Base-by-base conservation (phyloP, 2,329 filamentous ascomycete species). In the Aspergillus sp. region DNA sequence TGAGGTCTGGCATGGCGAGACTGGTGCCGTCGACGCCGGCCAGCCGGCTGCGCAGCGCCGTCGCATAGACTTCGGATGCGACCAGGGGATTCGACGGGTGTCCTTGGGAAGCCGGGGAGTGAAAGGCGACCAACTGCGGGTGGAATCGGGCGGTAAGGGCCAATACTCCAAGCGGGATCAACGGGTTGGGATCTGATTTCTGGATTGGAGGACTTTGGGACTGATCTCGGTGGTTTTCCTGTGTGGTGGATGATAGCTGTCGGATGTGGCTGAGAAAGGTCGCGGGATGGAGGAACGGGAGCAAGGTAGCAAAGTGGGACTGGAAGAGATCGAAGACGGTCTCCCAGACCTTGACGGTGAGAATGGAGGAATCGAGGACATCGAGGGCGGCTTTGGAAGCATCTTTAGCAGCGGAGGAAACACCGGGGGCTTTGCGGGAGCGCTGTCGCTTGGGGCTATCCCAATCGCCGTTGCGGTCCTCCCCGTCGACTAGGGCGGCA, bases 281-380 rank as follows among this genome's bases (percentile, higher is more conserved):
- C 6, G 73, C 69, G 9, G 73, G 73, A 51, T 81, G 77, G 13
- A 81, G 52, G 53, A 81, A 81, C 2, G 78, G 76, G 4, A 81
- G 65, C 41, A 80, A 70, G 11, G 76, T 76, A 1, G 76, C 73
- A 52, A 74, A 80, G 53, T 81, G 76, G 19, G 72, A 67, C 56
- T 81, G 75, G 53, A 78, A 81, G n/a, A 80, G 73, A 39, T 76
- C 75, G 51, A 77, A 79, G 60, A 80, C 61, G 44, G 76, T 71
- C 46, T 73, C 71, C 78, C 78, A 81, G n/a, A 79, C 69, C 46
- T 74, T 70, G 9, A 72, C 60, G 5, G 75, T 79, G 36, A 81
- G 62, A 19, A 79, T 47, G 2, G 65, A 65, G 5, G 74, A 64
- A 49, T 78, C 72, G 11, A 80, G 65, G 10, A 68, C 70, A 53